A percentile compares a stretch with the other conserved stretches of the same genome.
Evolutionary conservation across 1,284 basidiomycete species (phyloP).

Genomic region (Kalmanozyma brasiliensis): DNA sequence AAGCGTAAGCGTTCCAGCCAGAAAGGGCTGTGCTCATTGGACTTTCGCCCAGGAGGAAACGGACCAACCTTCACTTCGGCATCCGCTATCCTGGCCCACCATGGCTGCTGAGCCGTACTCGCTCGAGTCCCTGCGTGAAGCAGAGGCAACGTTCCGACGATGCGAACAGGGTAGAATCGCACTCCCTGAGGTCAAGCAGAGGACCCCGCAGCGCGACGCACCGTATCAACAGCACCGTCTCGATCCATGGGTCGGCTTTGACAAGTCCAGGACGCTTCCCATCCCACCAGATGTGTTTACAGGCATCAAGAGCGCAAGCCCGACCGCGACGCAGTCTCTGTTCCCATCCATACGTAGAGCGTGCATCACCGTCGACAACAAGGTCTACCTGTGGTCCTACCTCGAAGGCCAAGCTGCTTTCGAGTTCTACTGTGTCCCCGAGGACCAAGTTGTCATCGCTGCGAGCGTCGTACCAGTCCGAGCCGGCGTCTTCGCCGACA

Average conservation of each 20-base stretch:
- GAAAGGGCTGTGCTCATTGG: no score
- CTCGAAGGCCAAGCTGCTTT: slow-evolving; percentile 88
- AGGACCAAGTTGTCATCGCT: slow-evolving; percentile 83
- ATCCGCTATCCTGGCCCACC: no score
- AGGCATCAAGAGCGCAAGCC: slow-evolving; percentile 57
- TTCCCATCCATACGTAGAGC: slow-evolving; percentile 92
- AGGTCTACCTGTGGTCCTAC: slow-evolving; percentile 97
- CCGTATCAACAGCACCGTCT: slow-evolving; percentile 57
- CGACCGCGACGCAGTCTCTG: slow-evolving; percentile 73
- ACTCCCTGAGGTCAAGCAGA: slow-evolving; percentile 48
- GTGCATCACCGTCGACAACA: slow-evolving; percentile 95
- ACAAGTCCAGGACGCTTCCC: slow-evolving; percentile 55
- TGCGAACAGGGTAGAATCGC: slow-evolving; percentile 44
- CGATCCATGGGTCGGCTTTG: slow-evolving; percentile 58
- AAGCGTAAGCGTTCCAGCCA: no score
- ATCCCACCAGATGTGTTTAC: slow-evolving; percentile 59
- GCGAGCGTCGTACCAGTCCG: slow-evolving; percentile 67
- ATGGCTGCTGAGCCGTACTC: slow-evolving; percentile 40
- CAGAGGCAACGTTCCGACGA: slow-evolving; percentile 36
- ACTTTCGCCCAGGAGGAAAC: no score
- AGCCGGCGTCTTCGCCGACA: slow-evolving; percentile 84
- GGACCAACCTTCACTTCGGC: no score
- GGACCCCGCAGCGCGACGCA: slow-evolving; percentile 54
- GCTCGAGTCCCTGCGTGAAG: slow-evolving; percentile 42
- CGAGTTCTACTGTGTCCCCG: slow-evolving; percentile 87